A percentile compares a stretch with the other conserved stretches of the same genome.
Conservation (phyloP, 1,139 yeast species). For the Williopsis jadinii region DNA sequence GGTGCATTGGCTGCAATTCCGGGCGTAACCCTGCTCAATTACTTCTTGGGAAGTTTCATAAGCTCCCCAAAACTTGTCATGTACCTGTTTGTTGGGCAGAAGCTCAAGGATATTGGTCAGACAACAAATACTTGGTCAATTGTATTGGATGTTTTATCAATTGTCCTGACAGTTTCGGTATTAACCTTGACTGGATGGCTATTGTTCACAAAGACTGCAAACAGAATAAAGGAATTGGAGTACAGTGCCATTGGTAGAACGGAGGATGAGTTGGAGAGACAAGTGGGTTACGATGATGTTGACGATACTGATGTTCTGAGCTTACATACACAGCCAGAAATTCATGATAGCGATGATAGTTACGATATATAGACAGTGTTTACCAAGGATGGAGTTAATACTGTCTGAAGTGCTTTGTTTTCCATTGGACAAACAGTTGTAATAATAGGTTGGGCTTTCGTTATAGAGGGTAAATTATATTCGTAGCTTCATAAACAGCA, state of each 20-base stretch:
- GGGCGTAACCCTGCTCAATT: slow-evolving; percentile 53
- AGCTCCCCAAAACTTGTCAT: slow-evolving; percentile 78
- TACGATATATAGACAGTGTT: too few relatives aligned
- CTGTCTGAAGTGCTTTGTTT: too few relatives aligned
- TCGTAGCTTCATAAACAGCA: too few relatives aligned
- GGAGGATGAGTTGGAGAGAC: slow-evolving; percentile 12
- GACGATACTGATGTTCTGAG: slow-evolving; percentile 8
- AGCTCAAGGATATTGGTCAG: slow-evolving; percentile 65
- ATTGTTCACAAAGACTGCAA: slow-evolving; percentile 51
- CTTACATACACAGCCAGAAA: slow-evolving; percentile 7
- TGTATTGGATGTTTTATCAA: slow-evolving; percentile 56
- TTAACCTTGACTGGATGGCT: slow-evolving; percentile 62
- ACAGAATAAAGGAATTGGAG: slow-evolving; percentile 26
- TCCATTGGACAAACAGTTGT: too few relatives aligned
- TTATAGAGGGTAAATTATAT: too few relatives aligned
- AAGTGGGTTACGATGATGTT: slow-evolving; percentile 6
- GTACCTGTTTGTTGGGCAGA: slow-evolving; percentile 75
- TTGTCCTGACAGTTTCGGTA: slow-evolving; percentile 49
- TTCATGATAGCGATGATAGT: too few relatives aligned
- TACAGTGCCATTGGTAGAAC: slow-evolving; percentile 7
- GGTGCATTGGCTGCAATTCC: slow-evolving; percentile 90
- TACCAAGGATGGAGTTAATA: too few relatives aligned
- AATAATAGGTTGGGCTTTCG: too few relatives aligned
- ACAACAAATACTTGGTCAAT: slow-evolving; percentile 45
- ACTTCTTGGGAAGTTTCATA: slow-evolving; percentile 61